A percentile compares a stretch with the other conserved stretches of the same genome.
These are phyloP conservation scores for Diaporthe sp. DNA, from an alignment of 2,329 filamentous ascomycete genomes.

Conservation along the genomic window DNA sequence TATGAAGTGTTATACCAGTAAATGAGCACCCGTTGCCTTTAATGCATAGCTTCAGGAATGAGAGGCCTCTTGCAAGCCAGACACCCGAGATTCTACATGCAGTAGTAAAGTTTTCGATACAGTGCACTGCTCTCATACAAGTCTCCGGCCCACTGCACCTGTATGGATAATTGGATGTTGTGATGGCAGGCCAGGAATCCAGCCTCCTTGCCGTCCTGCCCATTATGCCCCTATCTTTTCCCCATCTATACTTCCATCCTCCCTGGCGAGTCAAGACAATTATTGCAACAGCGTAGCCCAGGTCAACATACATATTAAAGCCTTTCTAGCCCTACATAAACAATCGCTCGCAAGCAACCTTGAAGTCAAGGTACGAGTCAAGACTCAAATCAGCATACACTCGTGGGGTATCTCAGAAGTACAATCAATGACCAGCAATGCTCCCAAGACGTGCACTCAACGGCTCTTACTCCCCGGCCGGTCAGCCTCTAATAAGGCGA, in stretches of 20 bases:
- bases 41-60: neutral
- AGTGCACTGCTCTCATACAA: neutral
- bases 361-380: neutral
- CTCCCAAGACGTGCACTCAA: conserved; percentile 7
- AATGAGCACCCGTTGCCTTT: neutral
- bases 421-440: conserved; percentile 25
- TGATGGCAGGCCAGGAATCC: neutral
- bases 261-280: neutral
- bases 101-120: neutral
- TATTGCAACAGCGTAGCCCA: neutral
- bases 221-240: neutral
- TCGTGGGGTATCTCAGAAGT: conserved; percentile 44
- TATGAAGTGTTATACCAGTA: neutral
- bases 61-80: neutral
- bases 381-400: conserved; percentile 29
- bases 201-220: neutral
- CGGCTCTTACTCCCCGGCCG: conserved; percentile 30
- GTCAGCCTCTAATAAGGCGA: conserved; percentile 36
- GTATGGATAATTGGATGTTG: neutral
- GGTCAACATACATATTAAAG: neutral
- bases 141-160: neutral
- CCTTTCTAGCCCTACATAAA: neutral
- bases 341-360: neutral
- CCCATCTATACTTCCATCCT: neutral
- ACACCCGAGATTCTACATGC: too few species aligned